These are phyloP conservation scores for Zymoseptoria passerinii DNA, from an alignment of 2,329 filamentous ascomycete species.

Conservation along the genomic window DNA sequence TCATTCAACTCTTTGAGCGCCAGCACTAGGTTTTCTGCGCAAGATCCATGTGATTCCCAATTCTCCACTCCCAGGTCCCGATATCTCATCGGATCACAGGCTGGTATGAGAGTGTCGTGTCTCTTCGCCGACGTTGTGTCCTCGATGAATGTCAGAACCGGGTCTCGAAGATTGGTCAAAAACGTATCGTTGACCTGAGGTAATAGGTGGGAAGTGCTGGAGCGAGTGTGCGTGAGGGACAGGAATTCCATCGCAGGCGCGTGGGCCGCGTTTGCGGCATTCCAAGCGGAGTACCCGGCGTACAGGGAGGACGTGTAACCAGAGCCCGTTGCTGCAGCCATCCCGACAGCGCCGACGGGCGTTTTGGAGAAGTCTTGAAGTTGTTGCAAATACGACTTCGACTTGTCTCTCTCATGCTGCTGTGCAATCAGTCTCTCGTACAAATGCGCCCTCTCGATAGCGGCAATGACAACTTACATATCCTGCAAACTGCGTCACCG, in stretches of 20 bases:
- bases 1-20: conserved; percentile 43
- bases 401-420: conserved; percentile 38
- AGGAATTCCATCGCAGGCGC: conserved; percentile 40
- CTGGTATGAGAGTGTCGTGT: conserved; percentile 42
- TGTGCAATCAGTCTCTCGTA: no score
- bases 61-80: conserved; percentile 35
- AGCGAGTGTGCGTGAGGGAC: conserved; percentile 39
- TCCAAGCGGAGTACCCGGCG: conserved; percentile 43
- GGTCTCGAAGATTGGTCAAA: conserved; percentile 39
- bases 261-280: conserved; percentile 26
- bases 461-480: conserved; percentile 20
- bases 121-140: conserved; percentile 35
- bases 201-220: conserved; percentile 33
- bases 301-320: conserved; percentile 42
- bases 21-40: conserved; percentile 43
- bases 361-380: conserved; percentile 44
- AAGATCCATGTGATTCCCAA: conserved; percentile 40
- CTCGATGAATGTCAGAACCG: conserved; percentile 40
- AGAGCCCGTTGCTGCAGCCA: conserved; percentile 38
- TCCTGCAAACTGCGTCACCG: conserved; percentile 38
- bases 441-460: neutral
- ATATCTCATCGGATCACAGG: conserved; percentile 40
- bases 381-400: conserved; percentile 43
- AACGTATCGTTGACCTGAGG: conserved; percentile 37
- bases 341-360: conserved; percentile 39